Evolutionary conservation across 306 rosid species (phyloP).

Genomic region (Malus domestica): ASM211411v1 NC_041799.1:15097001-15097500

Average conservation of each 20-base stretch:
- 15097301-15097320: neutral
- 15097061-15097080: neutral
- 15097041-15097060: neutral
- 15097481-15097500: neutral
- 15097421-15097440: neutral
- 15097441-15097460: neutral
- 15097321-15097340: too few relatives aligned
- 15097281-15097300: neutral
- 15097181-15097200: neutral
- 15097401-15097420: constrained; percentile 2
- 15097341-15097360: too few relatives aligned
- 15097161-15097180: neutral
- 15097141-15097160: neutral
- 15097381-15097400: neutral
- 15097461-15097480: neutral
- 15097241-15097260: neutral
- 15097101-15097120: neutral
- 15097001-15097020: neutral
- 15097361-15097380: neutral
- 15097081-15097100: neutral
- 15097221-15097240: neutral
- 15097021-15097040: too few relatives aligned
- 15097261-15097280: neutral
- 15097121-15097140: neutral
- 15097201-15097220: neutral